Percentiles rank a stretch among this genome's conserved stretches.
Conservation (phyloP, 257 asterid species). For the Plantago elongata region DNA sequence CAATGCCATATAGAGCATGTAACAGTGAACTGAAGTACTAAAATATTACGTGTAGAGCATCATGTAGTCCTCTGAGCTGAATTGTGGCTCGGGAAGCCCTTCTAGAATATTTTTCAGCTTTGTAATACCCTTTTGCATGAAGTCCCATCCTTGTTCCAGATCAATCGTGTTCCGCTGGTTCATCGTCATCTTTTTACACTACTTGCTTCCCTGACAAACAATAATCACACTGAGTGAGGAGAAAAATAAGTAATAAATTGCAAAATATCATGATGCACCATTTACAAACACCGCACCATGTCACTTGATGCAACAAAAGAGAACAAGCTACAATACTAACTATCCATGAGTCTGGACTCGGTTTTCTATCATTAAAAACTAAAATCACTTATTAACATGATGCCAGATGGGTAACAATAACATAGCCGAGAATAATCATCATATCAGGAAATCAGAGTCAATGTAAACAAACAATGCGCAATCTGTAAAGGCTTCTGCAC, state of each 20-base stretch:
- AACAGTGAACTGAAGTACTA: constrained; percentile 5
- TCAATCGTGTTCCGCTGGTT: constrained; percentile 66
- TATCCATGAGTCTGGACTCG: too few relatives aligned
- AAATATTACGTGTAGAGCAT: constrained; percentile 81
- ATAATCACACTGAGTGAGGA: constrained; percentile 1
- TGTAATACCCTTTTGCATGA: constrained; percentile 81
- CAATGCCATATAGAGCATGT: constrained; percentile 11
- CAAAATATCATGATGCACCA: background rate
- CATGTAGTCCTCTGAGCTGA: constrained; percentile 90
- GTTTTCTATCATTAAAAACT: too few relatives aligned
- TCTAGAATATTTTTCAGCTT: constrained; percentile 86
- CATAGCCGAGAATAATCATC: too few relatives aligned
- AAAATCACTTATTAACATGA: too few relatives aligned
- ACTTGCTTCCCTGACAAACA: constrained; percentile 14
- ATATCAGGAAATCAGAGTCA: background rate
- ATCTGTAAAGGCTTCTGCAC: too few relatives aligned
- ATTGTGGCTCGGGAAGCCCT: constrained; percentile 84
- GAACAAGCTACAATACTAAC: too few relatives aligned
- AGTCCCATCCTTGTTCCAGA: constrained; percentile 91
- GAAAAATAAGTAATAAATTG: background rate
- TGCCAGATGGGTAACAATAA: too few relatives aligned
- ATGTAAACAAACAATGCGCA: too few relatives aligned
- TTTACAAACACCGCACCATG: background rate
- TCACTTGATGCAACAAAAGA: too few relatives aligned
- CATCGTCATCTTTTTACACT: constrained; percentile 49